Conservation (phyloP, 2,329 filamentous ascomycete genomes). For the Fusarium nelsonii region DNA sequence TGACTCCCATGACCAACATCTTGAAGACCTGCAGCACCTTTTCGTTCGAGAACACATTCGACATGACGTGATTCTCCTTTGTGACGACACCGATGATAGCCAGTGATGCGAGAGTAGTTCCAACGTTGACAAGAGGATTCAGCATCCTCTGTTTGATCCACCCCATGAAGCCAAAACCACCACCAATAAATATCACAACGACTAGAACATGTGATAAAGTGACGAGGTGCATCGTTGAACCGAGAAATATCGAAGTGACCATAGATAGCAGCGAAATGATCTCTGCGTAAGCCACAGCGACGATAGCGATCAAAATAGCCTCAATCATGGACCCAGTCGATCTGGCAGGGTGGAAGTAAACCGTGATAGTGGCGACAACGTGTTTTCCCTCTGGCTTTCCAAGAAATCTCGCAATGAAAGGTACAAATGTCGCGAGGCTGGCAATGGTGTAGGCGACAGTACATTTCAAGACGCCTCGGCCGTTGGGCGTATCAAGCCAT, state of each 20-base stretch:
- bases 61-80: slow-evolving; percentile 88
- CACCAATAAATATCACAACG: slow-evolving; percentile 85
- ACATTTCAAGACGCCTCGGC: slow-evolving; percentile 88
- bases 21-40: slow-evolving; percentile 86
- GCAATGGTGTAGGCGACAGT: slow-evolving; percentile 89
- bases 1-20: slow-evolving; percentile 82
- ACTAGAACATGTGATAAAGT: slow-evolving; percentile 82
- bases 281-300: slow-evolving; percentile 78
- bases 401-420: slow-evolving; percentile 76
- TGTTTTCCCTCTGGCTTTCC: slow-evolving; percentile 92
- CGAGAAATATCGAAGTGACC: slow-evolving; percentile 84
- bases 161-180: slow-evolving; percentile 86
- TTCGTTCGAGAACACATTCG: slow-evolving; percentile 82
- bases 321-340: slow-evolving; percentile 91
- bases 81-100: slow-evolving; percentile 91
- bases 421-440: slow-evolving; percentile 86
- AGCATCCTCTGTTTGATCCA: slow-evolving; percentile 86
- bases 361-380: slow-evolving; percentile 91
- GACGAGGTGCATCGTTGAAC: slow-evolving; percentile 72
- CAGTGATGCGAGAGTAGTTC: slow-evolving; percentile 86
- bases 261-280: slow-evolving; percentile 85
- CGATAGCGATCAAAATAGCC: slow-evolving; percentile 79
- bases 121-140: slow-evolving; percentile 84
- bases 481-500: slow-evolving; percentile 73
- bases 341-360: slow-evolving; percentile 93